Evolutionary conservation across 768 basidiomycete genomes (phyloP), one percentile per base, ranked within the genome.

Genomic region (Kwoniella shandongensis): DNA sequence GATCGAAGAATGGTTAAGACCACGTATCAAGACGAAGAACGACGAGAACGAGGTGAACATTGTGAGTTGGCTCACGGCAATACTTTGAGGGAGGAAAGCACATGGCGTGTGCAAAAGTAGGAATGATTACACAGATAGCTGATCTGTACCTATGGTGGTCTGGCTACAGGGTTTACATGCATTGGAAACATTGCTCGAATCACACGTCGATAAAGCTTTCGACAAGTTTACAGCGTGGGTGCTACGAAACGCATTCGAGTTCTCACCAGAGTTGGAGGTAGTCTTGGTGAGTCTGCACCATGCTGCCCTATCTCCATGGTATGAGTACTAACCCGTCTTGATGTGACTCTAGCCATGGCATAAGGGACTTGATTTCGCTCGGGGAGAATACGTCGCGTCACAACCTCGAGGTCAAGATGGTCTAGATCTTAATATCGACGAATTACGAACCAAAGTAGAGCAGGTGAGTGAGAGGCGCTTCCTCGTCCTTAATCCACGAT

Each of bases 171-270:
- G 90, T 1, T 77, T 91, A 1, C 86, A 89, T 47, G 82, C 88
- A 22, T 89, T 94, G 62, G 89, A 93, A 74, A 92, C 91, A 0
- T 81, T 93, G 41, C 81, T 96, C 13, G 89, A 92, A 69, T 85
- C 85, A 52, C 91, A 92, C 64, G 86, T 88, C 41, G 91, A 96
- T 69, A 82, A 89, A 42, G 91, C 91, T 0, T 89, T 93, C 58
- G 91, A 96, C 74, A 88, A 87, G 70, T 89, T 96, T 66, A 91
- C 91, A 77, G 86, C 85, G 0, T 94, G 91, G 91, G 86, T 85
- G 11, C 75, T 91, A 69, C 80, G 90, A 39, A 96, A 94, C 76
- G 87, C 91, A 54, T 94, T 94, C 67, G 83, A 85, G 49, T 81
- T 91, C 15, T 66, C 69, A 8, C 44, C 62, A n/a, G 70, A 70